A percentile compares a stretch with the other conserved stretches of the same genome.
Evolutionary conservation across 129 eudicot species (phyloP).

Genomic region (Centaurea solstitialis): DNA sequence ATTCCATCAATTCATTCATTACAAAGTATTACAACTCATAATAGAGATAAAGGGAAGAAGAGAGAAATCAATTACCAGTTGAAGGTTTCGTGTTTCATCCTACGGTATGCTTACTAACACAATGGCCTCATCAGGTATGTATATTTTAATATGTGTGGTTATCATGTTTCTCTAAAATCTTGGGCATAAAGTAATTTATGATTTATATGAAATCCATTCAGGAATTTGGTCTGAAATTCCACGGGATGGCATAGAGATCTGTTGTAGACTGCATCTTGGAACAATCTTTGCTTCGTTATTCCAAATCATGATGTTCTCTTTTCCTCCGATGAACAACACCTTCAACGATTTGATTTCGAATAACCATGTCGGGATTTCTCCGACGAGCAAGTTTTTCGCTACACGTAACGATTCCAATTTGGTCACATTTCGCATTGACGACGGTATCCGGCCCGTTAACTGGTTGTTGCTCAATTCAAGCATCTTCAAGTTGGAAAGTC

Average conservation of each 20-base stretch:
- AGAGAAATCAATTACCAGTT: too few relatives aligned
- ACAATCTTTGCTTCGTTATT: conserved; percentile 43
- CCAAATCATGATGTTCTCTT: conserved; percentile 51
- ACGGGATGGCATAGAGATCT: conserved; percentile 43
- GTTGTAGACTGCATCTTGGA: conserved; percentile 50
- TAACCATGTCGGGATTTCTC: conserved; percentile 61
- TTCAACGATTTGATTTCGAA: conserved; percentile 37
- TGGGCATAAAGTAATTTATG: too few relatives aligned
- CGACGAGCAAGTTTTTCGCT: conserved; percentile 43
- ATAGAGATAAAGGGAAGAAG: too few relatives aligned
- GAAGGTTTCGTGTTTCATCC: too few relatives aligned
- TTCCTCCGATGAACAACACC: conserved; percentile 46
- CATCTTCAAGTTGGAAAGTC: conserved; percentile 34
- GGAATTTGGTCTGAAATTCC: conserved; percentile 47
- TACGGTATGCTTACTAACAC: too few relatives aligned
- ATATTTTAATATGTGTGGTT: too few relatives aligned
- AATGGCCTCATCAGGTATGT: too few relatives aligned
- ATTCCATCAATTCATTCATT: too few relatives aligned
- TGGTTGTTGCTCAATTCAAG: conserved; percentile 49
- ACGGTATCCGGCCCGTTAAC: conserved; percentile 44
- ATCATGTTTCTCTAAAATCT: too few relatives aligned
- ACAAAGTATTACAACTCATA: too few relatives aligned
- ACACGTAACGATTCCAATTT: conserved; percentile 41
- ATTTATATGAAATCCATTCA: conserved; percentile 46
- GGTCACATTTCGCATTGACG: conserved; percentile 37